Conservation (phyloP, 768 basidiomycete species). For the Boletus eberwhitei region DNA sequence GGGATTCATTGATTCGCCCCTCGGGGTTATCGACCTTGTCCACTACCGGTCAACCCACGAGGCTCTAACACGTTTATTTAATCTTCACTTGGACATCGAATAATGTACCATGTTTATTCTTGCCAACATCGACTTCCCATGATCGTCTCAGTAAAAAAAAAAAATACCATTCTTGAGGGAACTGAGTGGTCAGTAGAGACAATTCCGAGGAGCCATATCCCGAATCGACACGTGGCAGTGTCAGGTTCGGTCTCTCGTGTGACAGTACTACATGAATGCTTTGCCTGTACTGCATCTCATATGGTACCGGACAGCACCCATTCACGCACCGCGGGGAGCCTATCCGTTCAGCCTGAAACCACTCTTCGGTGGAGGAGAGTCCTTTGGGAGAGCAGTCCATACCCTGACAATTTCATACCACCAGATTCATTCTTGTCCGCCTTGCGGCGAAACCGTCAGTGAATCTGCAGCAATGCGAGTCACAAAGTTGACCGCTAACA, state of each 20-base stretch:
- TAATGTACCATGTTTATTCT: slow-evolving; percentile 13
- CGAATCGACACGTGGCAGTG: slow-evolving; percentile 13
- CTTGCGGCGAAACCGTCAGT: slow-evolving; percentile 74
- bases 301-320: not conserved
- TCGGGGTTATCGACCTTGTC: slow-evolving; percentile 28
- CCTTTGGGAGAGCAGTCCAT: slow-evolving; percentile 74
- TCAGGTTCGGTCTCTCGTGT: not conserved
- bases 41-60: slow-evolving; percentile 27
- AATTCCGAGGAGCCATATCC: slow-evolving; percentile 16
- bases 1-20: slow-evolving; percentile 29
- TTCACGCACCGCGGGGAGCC: not conserved
- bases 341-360: slow-evolving; percentile 9
- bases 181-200: not conserved
- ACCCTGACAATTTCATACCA: slow-evolving; percentile 86
- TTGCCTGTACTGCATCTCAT: not conserved
- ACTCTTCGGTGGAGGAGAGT: slow-evolving; percentile 59
- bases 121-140: slow-evolving; percentile 18
- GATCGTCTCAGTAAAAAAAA: too few species aligned
- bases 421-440: slow-evolving; percentile 70
- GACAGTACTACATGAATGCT: not conserved
- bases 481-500: slow-evolving; percentile 12
- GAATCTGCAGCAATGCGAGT: slow-evolving; percentile 5
- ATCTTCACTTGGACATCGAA: slow-evolving; percentile 22
- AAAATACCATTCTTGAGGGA: slow-evolving; percentile 6
- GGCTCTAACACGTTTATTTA: slow-evolving; percentile 34